A percentile compares a stretch with the other conserved stretches of the same genome.
phyloP scores from a whole-genome alignment of 352 stramenopile genomes.

The Nothophytophthora sp. region DNA sequence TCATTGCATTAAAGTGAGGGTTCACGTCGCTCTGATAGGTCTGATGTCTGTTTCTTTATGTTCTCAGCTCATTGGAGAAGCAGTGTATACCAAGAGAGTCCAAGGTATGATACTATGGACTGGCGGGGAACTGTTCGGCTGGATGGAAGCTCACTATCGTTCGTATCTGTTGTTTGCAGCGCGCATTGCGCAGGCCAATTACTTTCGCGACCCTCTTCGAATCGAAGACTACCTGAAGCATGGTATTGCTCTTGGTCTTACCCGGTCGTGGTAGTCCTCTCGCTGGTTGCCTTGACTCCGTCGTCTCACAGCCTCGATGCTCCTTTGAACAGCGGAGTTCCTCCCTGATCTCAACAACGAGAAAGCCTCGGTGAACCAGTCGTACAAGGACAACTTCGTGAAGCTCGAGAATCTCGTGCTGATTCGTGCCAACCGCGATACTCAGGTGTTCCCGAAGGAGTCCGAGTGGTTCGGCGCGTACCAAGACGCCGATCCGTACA shows the following conservation, averaged over 20 bases:
- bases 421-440: constrained; percentile 89
- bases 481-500: constrained; percentile 67
- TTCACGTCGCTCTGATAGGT: not conserved
- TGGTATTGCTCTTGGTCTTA: constrained; percentile 42
- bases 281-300: not conserved
- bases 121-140: constrained; percentile 8
- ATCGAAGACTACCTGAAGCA: constrained; percentile 71
- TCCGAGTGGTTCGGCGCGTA: constrained; percentile 90
- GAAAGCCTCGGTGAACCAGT: constrained; percentile 63
- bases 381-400: constrained; percentile 89
- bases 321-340: constrained; percentile 62
- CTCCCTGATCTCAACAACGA: constrained; percentile 93
- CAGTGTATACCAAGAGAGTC: constrained; percentile 85
- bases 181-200: constrained; percentile 91
- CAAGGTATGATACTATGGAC: constrained; percentile 55
- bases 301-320: not conserved
- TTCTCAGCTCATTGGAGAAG: constrained; percentile 79
- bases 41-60: constrained; percentile 5
- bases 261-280: not conserved
- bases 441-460: constrained; percentile 88
- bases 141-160: too few relatives aligned
- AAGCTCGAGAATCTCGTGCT: constrained; percentile 89
- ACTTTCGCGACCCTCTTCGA: constrained; percentile 89
- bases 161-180: constrained; percentile 31
- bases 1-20: not conserved